Base-by-base conservation (phyloP, 2,329 filamentous ascomycete species). In the Epichloe typhina region DNA sequence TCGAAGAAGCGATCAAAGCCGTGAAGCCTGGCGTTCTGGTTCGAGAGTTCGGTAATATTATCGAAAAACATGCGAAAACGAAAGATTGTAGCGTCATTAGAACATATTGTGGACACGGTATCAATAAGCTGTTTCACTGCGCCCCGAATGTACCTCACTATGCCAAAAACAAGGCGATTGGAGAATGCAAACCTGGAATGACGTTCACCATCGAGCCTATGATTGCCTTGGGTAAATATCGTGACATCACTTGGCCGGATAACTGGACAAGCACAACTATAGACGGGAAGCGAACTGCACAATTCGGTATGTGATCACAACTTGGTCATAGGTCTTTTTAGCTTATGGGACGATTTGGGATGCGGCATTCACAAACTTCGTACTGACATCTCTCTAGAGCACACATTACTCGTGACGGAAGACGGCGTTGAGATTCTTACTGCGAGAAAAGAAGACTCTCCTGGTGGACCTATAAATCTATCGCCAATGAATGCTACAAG, bases 181-280 rank as follows among this genome's bases (percentile, higher is more conserved):
- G 93, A 46, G 82, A 86, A 59, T 93, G 90, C 53, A 96, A 96
- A 72, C 84, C 88, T 0, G 93, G 93, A 50, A 96, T 97, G 89
- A 95, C 89, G 56, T 98, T 98, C 62, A 98, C 93, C 0, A 98
- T 98, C 54, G 93, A 98, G 71, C 93, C 93, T 15, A 98, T 98
- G 93, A 90, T 98, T 64, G 89, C 88, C 40, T 68, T 96, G 50
- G 93, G 93, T 52, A 90, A 87, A 54, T 87, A 95, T 68, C 82
- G 82, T 55, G 93, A 98, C 64, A 85, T 93, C 66, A 97, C 89
- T 0, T 98, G 93, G 93, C 93, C 93, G 0, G 93, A 98, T 66
- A 88, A 97, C 72, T 98, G 93, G 93, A 98, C 93, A 1, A 95
- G 89, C 68, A 87, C 88, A 5, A 98, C 93, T 0, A 79, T 83